These are phyloP conservation scores for Fusarium beomiforme DNA, from an alignment of 2,329 filamentous ascomycete species.

Conservation along the genomic window DNA sequence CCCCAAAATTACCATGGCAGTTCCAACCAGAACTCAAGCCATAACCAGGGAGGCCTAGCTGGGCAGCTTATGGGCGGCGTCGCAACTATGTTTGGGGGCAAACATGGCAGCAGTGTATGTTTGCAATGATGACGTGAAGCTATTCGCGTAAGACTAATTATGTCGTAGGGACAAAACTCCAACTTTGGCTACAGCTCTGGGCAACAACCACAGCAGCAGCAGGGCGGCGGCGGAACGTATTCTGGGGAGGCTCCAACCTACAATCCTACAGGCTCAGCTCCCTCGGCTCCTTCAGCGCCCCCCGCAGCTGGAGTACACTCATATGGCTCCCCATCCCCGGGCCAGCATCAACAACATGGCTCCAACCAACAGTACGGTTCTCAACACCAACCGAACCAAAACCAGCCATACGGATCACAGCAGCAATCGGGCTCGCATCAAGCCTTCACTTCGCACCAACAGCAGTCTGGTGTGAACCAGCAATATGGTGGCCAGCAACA, in stretches of 20 bases:
- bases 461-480: slow-evolving; percentile 33
- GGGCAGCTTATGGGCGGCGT: slow-evolving; percentile 66
- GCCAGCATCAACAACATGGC: slow-evolving; percentile 41
- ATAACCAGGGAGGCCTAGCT: slow-evolving; percentile 59
- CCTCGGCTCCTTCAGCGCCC: slow-evolving; percentile 41
- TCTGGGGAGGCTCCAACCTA: slow-evolving; percentile 68
- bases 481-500: slow-evolving; percentile 40
- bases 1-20: slow-evolving; percentile 61
- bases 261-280: slow-evolving; percentile 47
- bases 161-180: slow-evolving; percentile 57
- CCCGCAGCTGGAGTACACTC: slow-evolving; percentile 42
- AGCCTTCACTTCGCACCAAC: slow-evolving; percentile 32
- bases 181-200: slow-evolving; percentile 69
- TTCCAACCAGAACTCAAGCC: slow-evolving; percentile 49
- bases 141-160: slow-evolving; percentile 21
- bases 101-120: slow-evolving; percentile 51
- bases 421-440: slow-evolving; percentile 34
- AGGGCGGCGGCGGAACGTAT: slow-evolving; percentile 52
- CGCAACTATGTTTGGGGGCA: slow-evolving; percentile 63
- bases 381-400: slow-evolving; percentile 17
- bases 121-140: not conserved
- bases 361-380: slow-evolving; percentile 10
- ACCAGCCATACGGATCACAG: slow-evolving; percentile 14
- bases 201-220: slow-evolving; percentile 48
- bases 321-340: slow-evolving; percentile 42